Evolutionary conservation across 768 basidiomycete species (phyloP), one percentile per base, ranked within the genome.

Genomic region (Nidularia pulvinata): DNA sequence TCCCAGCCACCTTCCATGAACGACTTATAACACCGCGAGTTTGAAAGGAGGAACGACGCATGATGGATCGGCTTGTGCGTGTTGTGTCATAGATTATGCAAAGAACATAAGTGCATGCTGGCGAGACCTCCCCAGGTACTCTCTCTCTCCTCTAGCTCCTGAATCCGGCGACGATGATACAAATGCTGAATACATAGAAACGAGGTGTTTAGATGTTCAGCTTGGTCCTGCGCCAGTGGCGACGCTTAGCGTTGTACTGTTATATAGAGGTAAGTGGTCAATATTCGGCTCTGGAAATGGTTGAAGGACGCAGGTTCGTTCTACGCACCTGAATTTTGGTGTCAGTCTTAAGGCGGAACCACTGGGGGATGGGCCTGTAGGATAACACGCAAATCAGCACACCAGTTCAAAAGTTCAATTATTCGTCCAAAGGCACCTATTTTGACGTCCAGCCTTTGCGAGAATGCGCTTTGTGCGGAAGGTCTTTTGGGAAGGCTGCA

Each of bases 181-280:
- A 30, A 30, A 30, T 30, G 25, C 25, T 30, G 25, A 30, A 30
- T 30, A 30, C 25, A 30, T 30, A 30, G 25, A 30, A 30, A 42
- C 16, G 16, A 42, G 39, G 16, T 42, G 11, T 46, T 80, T 86
- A 96, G 74, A 97, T 88, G 83, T 95, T 95, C 79, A 98, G 86
- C 83, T 98, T 98, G 59, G 96, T 98, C 75, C 96, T 89, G 71
- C 96, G 85, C 96, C 96, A 99, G 83, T 99, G 96, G 72, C 96
- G 91, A 63, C 96, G 85, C 82, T 98, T 98, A 60, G 91, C 88
- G 75, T 94, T 94, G 70, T 94, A 93, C 89, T 93, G 60, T 48
- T n/a, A 34, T 49, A 42, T 3, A 49, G 30, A 56, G 10, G 45
- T 53, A 57, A 46, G 52, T 51, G 46, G 54, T 53, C 51, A 58